Evolutionary conservation across 140 eudicot species (phyloP).

Genomic region (Ambrosia hybrid): DNA sequence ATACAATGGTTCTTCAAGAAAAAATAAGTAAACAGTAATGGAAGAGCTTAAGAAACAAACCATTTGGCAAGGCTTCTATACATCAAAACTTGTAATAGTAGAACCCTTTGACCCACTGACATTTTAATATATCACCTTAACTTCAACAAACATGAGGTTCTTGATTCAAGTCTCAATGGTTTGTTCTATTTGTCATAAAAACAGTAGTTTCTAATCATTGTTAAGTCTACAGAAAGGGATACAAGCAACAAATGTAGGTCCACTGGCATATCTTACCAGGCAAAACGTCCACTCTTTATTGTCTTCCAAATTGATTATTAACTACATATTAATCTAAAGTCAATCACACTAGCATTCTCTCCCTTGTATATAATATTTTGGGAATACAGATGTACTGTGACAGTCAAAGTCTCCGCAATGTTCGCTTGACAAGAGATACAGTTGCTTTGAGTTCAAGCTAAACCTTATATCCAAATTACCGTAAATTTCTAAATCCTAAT

Average conservation of each 20-base stretch:
- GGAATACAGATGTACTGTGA: not conserved
- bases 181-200: not conserved
- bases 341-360: slow-evolving; percentile 14
- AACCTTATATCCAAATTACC: slow-evolving; percentile 11
- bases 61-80: not conserved
- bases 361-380: slow-evolving; percentile 5
- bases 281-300: slow-evolving; percentile 12
- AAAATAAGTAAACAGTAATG: not conserved
- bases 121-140: not conserved
- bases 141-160: slow-evolving; percentile 17
- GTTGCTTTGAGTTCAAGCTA: slow-evolving; percentile 6
- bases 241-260: not conserved
- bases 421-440: slow-evolving; percentile 4
- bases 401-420: slow-evolving; percentile 14
- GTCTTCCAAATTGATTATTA: slow-evolving; percentile 24
- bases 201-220: not conserved
- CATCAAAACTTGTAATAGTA: not conserved
- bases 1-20: slow-evolving; percentile 3
- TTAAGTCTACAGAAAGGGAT: slow-evolving; percentile 9
- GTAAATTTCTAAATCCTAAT: not conserved
- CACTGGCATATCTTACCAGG: not conserved
- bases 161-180: slow-evolving; percentile 3
- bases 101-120: not conserved
- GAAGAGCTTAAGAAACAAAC: slow-evolving; percentile 2
- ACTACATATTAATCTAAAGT: slow-evolving; percentile 8